These are phyloP conservation scores for Colletotrichum eremochloae DNA, from an alignment of 2,329 filamentous ascomycete genomes.

Conservation along the genomic window DNA sequence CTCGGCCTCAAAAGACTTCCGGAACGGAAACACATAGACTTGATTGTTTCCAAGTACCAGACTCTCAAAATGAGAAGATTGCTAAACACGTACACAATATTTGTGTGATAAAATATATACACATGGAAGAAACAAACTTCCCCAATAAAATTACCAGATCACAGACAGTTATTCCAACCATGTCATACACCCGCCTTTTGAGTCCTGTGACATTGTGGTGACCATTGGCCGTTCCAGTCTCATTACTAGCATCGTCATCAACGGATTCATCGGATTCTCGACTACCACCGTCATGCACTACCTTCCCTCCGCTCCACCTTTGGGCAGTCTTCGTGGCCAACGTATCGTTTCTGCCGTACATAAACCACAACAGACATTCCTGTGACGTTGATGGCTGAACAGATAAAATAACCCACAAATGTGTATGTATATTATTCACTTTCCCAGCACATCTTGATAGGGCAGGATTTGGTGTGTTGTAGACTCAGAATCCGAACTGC, in stretches of 20 bases:
- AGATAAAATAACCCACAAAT: too few species aligned
- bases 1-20: too few species aligned
- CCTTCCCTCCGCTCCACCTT: conserved; percentile 1
- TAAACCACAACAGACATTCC: conserved; percentile 13
- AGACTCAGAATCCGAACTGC: too few species aligned
- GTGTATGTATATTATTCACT: background rate
- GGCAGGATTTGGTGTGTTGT: background rate
- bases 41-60: too few species aligned
- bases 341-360: conserved; percentile 8
- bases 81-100: too few species aligned
- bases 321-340: background rate
- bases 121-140: background rate
- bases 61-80: too few species aligned
- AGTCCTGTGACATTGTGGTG: background rate
- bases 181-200: background rate
- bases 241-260: background rate
- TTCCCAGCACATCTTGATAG: background rate
- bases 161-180: background rate
- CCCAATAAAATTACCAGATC: background rate
- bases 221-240: background rate
- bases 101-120: background rate
- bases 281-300: too few species aligned
- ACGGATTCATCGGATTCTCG: background rate
- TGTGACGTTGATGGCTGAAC: background rate
- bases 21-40: too few species aligned